Conservation (phyloP, 208 protist species). For the Trypanosoma melophagium region DNA sequence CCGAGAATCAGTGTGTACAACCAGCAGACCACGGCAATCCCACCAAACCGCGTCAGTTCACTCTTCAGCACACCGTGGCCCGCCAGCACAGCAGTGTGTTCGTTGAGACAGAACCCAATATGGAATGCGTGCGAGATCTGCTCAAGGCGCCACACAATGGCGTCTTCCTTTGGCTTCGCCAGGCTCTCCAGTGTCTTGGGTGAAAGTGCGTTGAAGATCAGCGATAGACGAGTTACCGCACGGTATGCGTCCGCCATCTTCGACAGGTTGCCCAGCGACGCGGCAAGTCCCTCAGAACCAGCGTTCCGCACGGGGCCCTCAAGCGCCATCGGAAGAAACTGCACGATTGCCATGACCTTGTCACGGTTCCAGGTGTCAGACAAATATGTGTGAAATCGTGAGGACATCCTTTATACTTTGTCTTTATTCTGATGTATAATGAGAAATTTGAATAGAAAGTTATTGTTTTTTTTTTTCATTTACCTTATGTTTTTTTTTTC, state of each 20-base stretch:
- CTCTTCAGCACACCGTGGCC: conserved; percentile 60
- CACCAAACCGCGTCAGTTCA: conserved; percentile 56
- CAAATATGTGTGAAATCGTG: conserved; percentile 47
- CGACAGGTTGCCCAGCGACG: conserved; percentile 69
- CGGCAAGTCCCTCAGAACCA: conserved; percentile 56
- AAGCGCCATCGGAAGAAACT: conserved; percentile 82
- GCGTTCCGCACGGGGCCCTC: conserved; percentile 50
- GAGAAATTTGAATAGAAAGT: neutral
- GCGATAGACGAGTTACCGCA: conserved; percentile 82
- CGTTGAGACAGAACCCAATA: conserved; percentile 79
- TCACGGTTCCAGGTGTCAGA: conserved; percentile 76
- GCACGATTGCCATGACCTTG: conserved; percentile 87
- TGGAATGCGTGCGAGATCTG: conserved; percentile 82
- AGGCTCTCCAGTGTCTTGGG: conserved; percentile 56
- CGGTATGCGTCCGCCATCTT: conserved; percentile 83
- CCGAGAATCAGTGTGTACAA: conserved; percentile 80
- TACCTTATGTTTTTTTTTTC: neutral
- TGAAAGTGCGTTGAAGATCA: conserved; percentile 73
- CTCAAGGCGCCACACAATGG: conserved; percentile 55
- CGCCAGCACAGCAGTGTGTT: conserved; percentile 79
- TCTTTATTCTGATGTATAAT: too few relatives aligned
- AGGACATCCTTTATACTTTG: too few relatives aligned
- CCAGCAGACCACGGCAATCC: conserved; percentile 82
- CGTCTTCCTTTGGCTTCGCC: conserved; percentile 55
- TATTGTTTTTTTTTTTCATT: too few relatives aligned